Conservation (phyloP, 768 basidiomycete genomes). For the Trametes punicea region DNA sequence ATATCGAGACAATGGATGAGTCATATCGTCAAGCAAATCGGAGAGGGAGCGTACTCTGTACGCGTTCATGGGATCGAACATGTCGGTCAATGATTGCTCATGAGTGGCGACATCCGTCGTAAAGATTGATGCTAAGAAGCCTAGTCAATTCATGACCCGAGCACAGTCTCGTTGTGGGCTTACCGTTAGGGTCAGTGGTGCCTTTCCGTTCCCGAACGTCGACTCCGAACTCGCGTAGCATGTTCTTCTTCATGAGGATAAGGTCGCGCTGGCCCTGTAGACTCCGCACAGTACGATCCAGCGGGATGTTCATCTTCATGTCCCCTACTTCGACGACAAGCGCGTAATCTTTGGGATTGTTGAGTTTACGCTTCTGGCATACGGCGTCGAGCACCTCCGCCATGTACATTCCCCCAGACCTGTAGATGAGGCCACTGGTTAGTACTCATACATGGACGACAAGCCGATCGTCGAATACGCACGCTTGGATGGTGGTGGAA, state of each 20-base stretch:
- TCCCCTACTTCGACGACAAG: slow-evolving; percentile 59
- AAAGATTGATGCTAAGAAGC: slow-evolving; percentile 79
- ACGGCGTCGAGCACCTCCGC: slow-evolving; percentile 90
- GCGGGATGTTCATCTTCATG: slow-evolving; percentile 75
- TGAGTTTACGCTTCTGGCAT: slow-evolving; percentile 64
- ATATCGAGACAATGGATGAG: neutral
- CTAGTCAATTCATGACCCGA: neutral
- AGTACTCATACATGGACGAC: neutral
- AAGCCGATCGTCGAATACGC: slow-evolving; percentile 32
- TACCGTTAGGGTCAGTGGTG: slow-evolving; percentile 92
- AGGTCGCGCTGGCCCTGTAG: slow-evolving; percentile 85
- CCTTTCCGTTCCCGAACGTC: slow-evolving; percentile 63
- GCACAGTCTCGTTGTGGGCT: slow-evolving; percentile 9
- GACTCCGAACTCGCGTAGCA: slow-evolving; percentile 69
- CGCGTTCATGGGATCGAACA: slow-evolving; percentile 76
- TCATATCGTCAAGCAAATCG: neutral
- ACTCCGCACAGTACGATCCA: slow-evolving; percentile 96
- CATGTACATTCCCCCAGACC: slow-evolving; percentile 93
- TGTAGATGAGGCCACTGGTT: slow-evolving; percentile 26
- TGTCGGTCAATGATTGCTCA: slow-evolving; percentile 52
- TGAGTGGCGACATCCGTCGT: slow-evolving; percentile 59
- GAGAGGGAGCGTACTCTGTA: slow-evolving; percentile 64
- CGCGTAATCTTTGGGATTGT: slow-evolving; percentile 77
- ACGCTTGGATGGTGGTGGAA: slow-evolving; percentile 91
- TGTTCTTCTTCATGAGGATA: slow-evolving; percentile 72